phyloP scores from a whole-genome alignment of 2,329 filamentous ascomycete species.

The Sporothrix luriei region DNA sequence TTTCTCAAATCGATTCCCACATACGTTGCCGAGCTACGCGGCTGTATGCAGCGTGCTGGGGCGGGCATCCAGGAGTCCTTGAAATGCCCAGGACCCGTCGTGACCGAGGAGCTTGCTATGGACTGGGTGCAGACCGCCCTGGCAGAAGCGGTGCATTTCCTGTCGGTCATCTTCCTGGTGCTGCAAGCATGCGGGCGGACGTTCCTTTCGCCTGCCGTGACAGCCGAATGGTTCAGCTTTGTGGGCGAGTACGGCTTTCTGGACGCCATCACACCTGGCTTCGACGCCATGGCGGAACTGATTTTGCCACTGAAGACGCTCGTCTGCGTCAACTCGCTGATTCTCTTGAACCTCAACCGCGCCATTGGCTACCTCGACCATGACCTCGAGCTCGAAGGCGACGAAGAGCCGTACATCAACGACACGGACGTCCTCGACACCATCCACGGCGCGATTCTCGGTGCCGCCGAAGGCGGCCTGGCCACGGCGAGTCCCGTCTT shows the following conservation, averaged over 20 bases:
- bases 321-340: slow-evolving; percentile 69
- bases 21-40: slow-evolving; percentile 52
- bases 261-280: slow-evolving; percentile 57
- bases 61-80: slow-evolving; percentile 53
- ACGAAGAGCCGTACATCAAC: slow-evolving; percentile 64
- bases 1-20: slow-evolving; percentile 52
- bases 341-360: slow-evolving; percentile 67
- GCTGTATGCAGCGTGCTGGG: slow-evolving; percentile 55
- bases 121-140: slow-evolving; percentile 66
- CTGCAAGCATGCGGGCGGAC: slow-evolving; percentile 59
- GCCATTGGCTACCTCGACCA: slow-evolving; percentile 61
- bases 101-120: slow-evolving; percentile 57
- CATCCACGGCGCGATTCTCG: slow-evolving; percentile 71
- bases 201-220: slow-evolving; percentile 60
- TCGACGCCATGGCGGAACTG: slow-evolving; percentile 53
- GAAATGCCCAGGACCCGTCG: slow-evolving; percentile 50
- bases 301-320: slow-evolving; percentile 68
- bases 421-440: slow-evolving; percentile 70
- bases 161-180: slow-evolving; percentile 73
- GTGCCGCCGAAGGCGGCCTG: slow-evolving; percentile 59
- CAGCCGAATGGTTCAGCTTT: slow-evolving; percentile 74
- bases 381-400: slow-evolving; percentile 48
- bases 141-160: slow-evolving; percentile 71
- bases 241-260: slow-evolving; percentile 72
- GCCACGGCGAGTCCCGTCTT: slow-evolving; percentile 70